These are phyloP conservation scores for Xylariaceae sp. DNA, from an alignment of 2,329 filamentous ascomycete species.

Conservation along the genomic window DNA sequence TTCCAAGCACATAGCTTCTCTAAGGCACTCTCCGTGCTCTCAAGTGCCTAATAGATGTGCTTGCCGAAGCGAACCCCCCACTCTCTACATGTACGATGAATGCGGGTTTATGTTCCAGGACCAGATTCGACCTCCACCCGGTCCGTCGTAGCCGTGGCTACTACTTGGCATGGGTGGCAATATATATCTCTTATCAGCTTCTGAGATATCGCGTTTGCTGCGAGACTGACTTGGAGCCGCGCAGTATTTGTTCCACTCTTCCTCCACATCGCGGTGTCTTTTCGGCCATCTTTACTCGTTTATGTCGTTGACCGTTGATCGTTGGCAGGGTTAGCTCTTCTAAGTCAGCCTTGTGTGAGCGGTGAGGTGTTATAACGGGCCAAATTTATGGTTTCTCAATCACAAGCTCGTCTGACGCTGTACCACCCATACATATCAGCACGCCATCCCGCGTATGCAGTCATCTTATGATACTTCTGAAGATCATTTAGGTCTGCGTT, in stretches of 20 bases:
- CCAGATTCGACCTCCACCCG: constrained; percentile 26
- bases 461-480: constrained; percentile 4
- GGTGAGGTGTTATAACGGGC: constrained; percentile 10
- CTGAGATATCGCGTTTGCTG: constrained; percentile 11
- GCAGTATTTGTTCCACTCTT: constrained; percentile 31
- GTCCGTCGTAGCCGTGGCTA: constrained; percentile 31
- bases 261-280: constrained; percentile 35
- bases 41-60: constrained; percentile 16
- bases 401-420: constrained; percentile 7
- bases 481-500: constrained; percentile 5
- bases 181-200: constrained; percentile 30
- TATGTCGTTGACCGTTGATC: constrained; percentile 21
- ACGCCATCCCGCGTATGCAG: constrained; percentile 10
- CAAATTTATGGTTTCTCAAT: constrained; percentile 14
- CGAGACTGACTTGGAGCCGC: constrained; percentile 15
- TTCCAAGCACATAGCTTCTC: background rate
- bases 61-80: constrained; percentile 27
- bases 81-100: constrained; percentile 11
- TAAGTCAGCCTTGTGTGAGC: constrained; percentile 21
- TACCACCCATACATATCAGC: constrained; percentile 10
- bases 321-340: constrained; percentile 25
- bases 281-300: constrained; percentile 28
- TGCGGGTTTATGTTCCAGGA: constrained; percentile 16
- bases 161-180: constrained; percentile 27
- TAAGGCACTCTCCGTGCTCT: background rate